A percentile compares a stretch with the other conserved stretches of the same genome.
These are phyloP conservation scores for Eucalyptus paniculata DNA, from an alignment of 345 rosid species.

Conservation along the genomic window DNA sequence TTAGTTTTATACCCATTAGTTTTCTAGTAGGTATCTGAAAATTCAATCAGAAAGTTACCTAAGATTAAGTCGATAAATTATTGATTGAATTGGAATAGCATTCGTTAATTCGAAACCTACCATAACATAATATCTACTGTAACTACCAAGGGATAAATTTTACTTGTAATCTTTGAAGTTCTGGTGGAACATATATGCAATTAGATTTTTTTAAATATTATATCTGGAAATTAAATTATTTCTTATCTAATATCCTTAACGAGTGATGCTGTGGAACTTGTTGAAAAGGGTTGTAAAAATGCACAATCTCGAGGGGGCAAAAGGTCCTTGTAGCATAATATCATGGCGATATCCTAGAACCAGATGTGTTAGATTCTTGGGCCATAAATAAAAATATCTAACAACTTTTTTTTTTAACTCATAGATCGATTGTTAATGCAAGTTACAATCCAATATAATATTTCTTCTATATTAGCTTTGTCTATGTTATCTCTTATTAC, in stretches of 20 bases:
- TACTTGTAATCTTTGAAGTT: too few species aligned
- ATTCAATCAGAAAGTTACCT: too few species aligned
- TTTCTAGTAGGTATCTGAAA: fast-evolving
- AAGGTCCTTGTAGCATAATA: neutral
- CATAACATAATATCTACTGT: neutral
- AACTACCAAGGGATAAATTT: neutral
- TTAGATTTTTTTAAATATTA: too few species aligned
- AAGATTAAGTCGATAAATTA: too few species aligned
- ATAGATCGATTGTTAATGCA: too few species aligned
- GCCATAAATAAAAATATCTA: too few species aligned
- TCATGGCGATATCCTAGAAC: too few species aligned
- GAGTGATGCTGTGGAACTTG: fast-evolving
- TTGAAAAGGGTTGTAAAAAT: neutral
- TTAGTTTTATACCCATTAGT: neutral
- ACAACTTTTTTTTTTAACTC: too few species aligned
- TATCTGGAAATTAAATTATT: neutral
- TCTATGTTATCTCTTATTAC: neutral
- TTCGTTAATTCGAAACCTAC: too few species aligned
- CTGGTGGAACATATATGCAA: fast-evolving
- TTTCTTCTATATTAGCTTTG: neutral
- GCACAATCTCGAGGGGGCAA: neutral
- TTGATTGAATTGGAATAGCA: neutral
- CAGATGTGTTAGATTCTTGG: too few species aligned
- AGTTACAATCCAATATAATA: too few species aligned
- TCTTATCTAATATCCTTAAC: neutral